phyloP scores from a whole-genome alignment of 139 green algal genomes.

The Gonium pectorale region DNA sequence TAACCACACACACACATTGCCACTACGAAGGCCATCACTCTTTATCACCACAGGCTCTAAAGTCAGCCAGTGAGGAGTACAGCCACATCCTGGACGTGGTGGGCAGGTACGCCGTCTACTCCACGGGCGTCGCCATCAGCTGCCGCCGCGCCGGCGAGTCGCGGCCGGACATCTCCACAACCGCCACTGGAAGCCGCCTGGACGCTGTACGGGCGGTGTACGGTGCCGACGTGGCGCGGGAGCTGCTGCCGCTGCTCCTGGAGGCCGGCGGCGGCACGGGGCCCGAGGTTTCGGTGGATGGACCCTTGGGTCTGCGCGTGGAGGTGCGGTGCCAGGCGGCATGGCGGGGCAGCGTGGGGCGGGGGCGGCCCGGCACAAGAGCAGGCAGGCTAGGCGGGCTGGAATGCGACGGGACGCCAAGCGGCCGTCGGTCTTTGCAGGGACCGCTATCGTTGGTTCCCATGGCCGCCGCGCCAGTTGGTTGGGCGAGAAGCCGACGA shows the following conservation, averaged over 20 bases:
- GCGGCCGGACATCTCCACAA: constrained; percentile 76
- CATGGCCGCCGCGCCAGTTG: no score
- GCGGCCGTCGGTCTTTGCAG: no score
- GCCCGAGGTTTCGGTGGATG: constrained; percentile 10
- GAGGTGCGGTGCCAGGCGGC: constrained; percentile 36
- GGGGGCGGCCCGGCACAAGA: no score
- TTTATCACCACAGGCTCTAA: constrained; percentile 70
- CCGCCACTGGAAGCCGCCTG: constrained; percentile 32
- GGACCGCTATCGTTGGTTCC: no score
- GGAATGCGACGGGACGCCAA: no score
- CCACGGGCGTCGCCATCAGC: constrained; percentile 64
- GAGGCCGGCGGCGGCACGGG: constrained; percentile 24
- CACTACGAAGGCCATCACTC: no score
- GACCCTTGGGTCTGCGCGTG: constrained; percentile 26
- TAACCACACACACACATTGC: no score
- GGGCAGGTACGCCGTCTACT: constrained; percentile 83
- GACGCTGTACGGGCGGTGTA: constrained; percentile 88
- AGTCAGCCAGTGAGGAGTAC: constrained; percentile 87
- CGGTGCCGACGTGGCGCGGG: constrained; percentile 77
- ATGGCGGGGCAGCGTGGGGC: no score
- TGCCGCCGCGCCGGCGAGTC: constrained; percentile 79
- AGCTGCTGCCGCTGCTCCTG: constrained; percentile 72
- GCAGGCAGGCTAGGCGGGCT: no score
- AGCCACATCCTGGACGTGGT: constrained; percentile 87
- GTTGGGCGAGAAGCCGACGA: no score